Conservation (phyloP, 306 rosid species). For the Cyamopsis tetragonoloba region DNA sequence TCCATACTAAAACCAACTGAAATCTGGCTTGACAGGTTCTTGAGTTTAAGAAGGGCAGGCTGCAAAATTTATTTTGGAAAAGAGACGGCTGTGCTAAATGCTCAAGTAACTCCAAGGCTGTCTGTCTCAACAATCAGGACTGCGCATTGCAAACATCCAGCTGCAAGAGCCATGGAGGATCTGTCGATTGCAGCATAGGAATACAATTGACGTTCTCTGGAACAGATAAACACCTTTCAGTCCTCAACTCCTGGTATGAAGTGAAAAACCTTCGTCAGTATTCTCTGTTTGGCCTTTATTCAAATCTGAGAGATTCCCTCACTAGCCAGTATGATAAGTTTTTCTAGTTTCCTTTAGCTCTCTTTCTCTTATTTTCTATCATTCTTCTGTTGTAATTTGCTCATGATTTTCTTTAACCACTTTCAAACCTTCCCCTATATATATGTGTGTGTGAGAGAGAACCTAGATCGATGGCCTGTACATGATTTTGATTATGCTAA, state of each 20-base stretch:
- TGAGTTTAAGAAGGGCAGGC: conserved; percentile 84
- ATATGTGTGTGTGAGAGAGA: conserved; percentile 20
- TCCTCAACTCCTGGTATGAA: conserved; percentile 97
- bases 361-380: conserved; percentile 24
- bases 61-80: conserved; percentile 83
- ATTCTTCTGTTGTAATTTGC: conserved; percentile 23
- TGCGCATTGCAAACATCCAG: conserved; percentile 63
- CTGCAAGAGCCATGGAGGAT: conserved; percentile 66
- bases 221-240: conserved; percentile 79
- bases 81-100: conserved; percentile 79
- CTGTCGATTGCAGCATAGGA: conserved; percentile 83
- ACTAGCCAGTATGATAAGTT: conserved; percentile 70
- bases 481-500: conserved; percentile 23
- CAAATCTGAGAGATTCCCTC: conserved; percentile 80
- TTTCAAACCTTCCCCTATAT: not conserved
- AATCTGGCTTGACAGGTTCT: conserved; percentile 53
- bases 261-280: conserved; percentile 85
- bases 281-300: conserved; percentile 72
- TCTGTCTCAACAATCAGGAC: conserved; percentile 80
- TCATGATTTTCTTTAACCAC: not conserved
- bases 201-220: conserved; percentile 94
- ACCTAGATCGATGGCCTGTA: conserved; percentile 31
- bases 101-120: conserved; percentile 46
- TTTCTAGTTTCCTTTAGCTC: conserved; percentile 33
- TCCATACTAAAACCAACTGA: conserved; percentile 3